Percentiles rank a stretch among this genome's conserved stretches.
phyloP scores from a whole-genome alignment of 1,139 yeast genomes.

The Protomyces lactucae-debilis region DNA sequence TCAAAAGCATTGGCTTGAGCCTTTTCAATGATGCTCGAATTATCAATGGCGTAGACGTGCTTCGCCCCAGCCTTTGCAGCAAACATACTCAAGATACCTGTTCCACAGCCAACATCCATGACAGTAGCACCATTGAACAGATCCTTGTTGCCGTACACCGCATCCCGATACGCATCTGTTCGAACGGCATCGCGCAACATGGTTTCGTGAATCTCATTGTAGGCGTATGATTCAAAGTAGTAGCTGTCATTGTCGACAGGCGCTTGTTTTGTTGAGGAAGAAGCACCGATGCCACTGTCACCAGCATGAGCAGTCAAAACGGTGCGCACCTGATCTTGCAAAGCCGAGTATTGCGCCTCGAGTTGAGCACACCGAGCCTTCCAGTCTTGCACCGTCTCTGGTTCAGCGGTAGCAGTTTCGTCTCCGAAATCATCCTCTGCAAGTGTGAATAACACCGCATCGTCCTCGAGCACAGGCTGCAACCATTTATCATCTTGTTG shows the following conservation, averaged over 20 bases:
- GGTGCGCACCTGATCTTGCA: conserved; percentile 29
- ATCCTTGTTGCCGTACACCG: conserved; percentile 85
- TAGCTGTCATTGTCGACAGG: conserved; percentile 63
- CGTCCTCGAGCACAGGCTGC: conserved; percentile 36
- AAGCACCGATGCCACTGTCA: not conserved
- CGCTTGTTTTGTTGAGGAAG: conserved; percentile 17
- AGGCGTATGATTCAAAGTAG: conserved; percentile 91
- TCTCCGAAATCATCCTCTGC: conserved; percentile 34
- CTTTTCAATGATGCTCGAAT: conserved; percentile 93
- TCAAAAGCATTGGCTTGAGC: conserved; percentile 78
- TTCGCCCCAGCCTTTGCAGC: conserved; percentile 57
- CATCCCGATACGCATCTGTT: conserved; percentile 85
- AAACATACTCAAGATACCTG: conserved; percentile 57
- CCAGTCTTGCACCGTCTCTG: conserved; percentile 12
- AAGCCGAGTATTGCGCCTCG: conserved; percentile 30
- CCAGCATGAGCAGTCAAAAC: conserved; percentile 1
- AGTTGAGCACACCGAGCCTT: conserved; percentile 27
- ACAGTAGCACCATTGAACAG: conserved; percentile 89
- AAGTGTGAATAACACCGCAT: conserved; percentile 34
- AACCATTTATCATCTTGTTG: conserved; percentile 32
- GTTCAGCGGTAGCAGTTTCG: conserved; percentile 14
- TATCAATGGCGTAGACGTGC: conserved; percentile 57
- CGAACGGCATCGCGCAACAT: conserved; percentile 96
- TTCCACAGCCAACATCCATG: conserved; percentile 77
- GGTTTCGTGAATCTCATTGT: conserved; percentile 96